Evolutionary conservation across 208 protist species (phyloP).

Genomic region (Trypanosoma lewisi): DNA sequence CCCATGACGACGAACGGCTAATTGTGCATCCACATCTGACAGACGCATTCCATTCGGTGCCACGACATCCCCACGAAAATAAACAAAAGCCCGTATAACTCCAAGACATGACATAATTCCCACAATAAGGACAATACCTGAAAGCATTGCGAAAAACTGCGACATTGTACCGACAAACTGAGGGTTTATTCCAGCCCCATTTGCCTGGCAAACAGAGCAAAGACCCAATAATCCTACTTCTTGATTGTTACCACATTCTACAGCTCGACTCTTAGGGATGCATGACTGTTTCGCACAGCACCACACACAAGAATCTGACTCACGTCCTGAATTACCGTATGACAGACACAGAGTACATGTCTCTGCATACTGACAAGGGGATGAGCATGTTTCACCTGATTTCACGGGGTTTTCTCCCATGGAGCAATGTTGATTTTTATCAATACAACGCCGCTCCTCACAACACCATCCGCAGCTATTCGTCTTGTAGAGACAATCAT

Average conservation of each 20-base stretch:
- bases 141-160: conserved; percentile 27
- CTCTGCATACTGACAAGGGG: conserved; percentile 39
- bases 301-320: conserved; percentile 33
- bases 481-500: conserved; percentile 28
- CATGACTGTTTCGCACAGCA: conserved; percentile 50
- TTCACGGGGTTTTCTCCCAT: conserved; percentile 4
- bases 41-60: conserved; percentile 21
- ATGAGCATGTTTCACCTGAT: conserved; percentile 26
- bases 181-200: conserved; percentile 33
- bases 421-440: conserved; percentile 6
- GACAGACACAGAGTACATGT: conserved; percentile 37
- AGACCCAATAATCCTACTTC: background rate
- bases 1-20: conserved; percentile 44
- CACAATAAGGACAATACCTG: conserved; percentile 28
- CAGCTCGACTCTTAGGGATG: conserved; percentile 20
- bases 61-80: conserved; percentile 11
- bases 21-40: conserved; percentile 26
- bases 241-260: conserved; percentile 36
- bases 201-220: conserved; percentile 34
- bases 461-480: conserved; percentile 50
- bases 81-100: conserved; percentile 18
- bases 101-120: conserved; percentile 27
- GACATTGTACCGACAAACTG: conserved; percentile 18
- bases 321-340: conserved; percentile 7
- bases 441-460: conserved; percentile 38